phyloP scores from a whole-genome alignment of 208 protist species.

The Endotrypanum monterogeii region DNA sequence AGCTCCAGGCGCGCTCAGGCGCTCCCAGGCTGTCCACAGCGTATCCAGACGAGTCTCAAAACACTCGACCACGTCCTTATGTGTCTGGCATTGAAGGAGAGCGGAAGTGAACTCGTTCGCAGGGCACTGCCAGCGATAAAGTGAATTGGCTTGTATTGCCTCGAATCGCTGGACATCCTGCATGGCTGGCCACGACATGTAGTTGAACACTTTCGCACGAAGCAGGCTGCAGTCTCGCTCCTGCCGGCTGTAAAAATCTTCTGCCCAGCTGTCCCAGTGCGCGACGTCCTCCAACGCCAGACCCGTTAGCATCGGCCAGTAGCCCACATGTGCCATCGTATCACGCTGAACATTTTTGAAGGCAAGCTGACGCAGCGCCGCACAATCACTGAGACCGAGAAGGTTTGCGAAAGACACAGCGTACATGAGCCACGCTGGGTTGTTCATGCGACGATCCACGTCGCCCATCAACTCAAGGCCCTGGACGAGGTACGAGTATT shows the following conservation, averaged over 20 bases:
- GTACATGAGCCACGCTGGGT: conserved; percentile 82
- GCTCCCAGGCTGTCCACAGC: conserved; percentile 37
- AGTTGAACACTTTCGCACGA: conserved; percentile 83
- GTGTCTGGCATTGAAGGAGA: conserved; percentile 78
- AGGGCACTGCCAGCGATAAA: conserved; percentile 49
- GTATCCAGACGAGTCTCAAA: conserved; percentile 31
- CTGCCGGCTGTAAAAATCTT: conserved; percentile 56
- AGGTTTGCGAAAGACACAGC: conserved; percentile 67
- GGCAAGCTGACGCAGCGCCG: conserved; percentile 67
- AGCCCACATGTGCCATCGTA: conserved; percentile 89
- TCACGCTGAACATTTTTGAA: conserved; percentile 89
- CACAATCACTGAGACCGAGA: conserved; percentile 63
- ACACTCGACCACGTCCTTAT: conserved; percentile 68
- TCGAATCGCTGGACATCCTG: conserved; percentile 77
- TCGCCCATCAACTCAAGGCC: conserved; percentile 56
- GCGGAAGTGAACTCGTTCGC: conserved; percentile 43
- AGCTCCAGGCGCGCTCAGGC: conserved; percentile 13
- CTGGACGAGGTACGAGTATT: conserved; percentile 43
- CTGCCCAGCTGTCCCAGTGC: conserved; percentile 55
- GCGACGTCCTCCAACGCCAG: conserved; percentile 60
- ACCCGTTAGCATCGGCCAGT: conserved; percentile 69
- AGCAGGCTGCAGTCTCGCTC: conserved; percentile 73
- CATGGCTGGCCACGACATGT: conserved; percentile 82
- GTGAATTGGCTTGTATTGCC: conserved; percentile 54
- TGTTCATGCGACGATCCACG: conserved; percentile 74